Percentiles rank a stretch among this genome's conserved stretches.
phyloP scores from a whole-genome alignment of 139 green algal species.

The Spirogloea muscicola region DNA sequence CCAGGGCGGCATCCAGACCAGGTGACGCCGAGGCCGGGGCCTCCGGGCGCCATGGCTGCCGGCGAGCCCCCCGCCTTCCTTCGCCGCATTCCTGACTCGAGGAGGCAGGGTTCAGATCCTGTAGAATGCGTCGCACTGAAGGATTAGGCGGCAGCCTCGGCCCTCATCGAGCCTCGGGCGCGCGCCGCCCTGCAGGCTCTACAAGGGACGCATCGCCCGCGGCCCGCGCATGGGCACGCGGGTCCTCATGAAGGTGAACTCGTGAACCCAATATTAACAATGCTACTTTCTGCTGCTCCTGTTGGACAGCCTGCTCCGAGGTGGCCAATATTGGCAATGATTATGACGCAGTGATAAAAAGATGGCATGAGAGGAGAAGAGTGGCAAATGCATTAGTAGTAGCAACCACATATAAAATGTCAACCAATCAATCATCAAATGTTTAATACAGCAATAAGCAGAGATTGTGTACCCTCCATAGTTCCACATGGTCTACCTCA shows the following conservation, averaged over 20 bases:
- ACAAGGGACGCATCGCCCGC: slow-evolving; percentile 10
- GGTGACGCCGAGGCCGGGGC: too few species aligned
- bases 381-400: neutral
- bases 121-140: too few species aligned
- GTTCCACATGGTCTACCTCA: too few species aligned
- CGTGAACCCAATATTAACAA: neutral
- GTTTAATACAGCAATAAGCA: too few species aligned
- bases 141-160: too few species aligned
- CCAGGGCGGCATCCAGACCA: slow-evolving; percentile 11
- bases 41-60: too few species aligned
- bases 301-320: neutral
- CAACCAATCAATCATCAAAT: too few species aligned
- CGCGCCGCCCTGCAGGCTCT: slow-evolving; percentile 9
- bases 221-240: slow-evolving; percentile 18
- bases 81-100: too few species aligned
- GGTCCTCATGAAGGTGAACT: slow-evolving; percentile 34
- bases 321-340: neutral
- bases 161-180: neutral
- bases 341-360: neutral
- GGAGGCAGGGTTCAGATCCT: too few species aligned
- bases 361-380: neutral
- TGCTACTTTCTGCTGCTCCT: neutral
- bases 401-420: neutral
- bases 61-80: too few species aligned
- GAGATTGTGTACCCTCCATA: too few species aligned